phyloP scores from a whole-genome alignment of 306 rosid genomes.

The Spatholobus suberectus region DNA sequence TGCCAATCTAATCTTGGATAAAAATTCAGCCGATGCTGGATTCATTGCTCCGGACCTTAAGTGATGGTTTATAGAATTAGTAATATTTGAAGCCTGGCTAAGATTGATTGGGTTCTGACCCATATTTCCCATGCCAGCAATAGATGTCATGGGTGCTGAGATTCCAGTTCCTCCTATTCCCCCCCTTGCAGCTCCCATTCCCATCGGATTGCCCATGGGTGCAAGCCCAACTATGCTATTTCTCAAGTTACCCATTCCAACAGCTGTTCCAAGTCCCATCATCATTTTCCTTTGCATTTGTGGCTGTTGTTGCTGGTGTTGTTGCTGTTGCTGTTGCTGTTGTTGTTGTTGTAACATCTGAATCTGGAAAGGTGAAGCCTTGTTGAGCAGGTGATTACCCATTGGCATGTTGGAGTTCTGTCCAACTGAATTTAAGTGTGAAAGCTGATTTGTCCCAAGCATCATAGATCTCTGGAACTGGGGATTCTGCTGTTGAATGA shows the following conservation, averaged over 20 bases:
- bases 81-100: conserved; percentile 62
- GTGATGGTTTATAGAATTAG: conserved; percentile 67
- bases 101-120: conserved; percentile 79
- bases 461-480: conserved; percentile 84
- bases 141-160: conserved; percentile 77
- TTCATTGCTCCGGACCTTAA: conserved; percentile 57
- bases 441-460: conserved; percentile 71
- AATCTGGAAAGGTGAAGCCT: conserved; percentile 62
- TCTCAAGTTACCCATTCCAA: conserved; percentile 68
- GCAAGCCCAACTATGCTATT: conserved; percentile 82
- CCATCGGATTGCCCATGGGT: conserved; percentile 70
- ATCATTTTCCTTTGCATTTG: conserved; percentile 88
- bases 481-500: conserved; percentile 76
- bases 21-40: conserved; percentile 44
- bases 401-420: conserved; percentile 76
- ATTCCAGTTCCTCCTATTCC: conserved; percentile 88
- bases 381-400: conserved; percentile 72
- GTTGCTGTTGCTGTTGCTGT: conserved; percentile 66
- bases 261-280: conserved; percentile 80
- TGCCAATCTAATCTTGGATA: conserved; percentile 56
- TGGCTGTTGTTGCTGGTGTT: conserved; percentile 63
- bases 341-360: conserved; percentile 71
- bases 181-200: conserved; percentile 73
- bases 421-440: conserved; percentile 72
- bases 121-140: conserved; percentile 80